Evolutionary conservation across 768 basidiomycete species (phyloP).

Genomic region (Termitomyces titanicus): DNA sequence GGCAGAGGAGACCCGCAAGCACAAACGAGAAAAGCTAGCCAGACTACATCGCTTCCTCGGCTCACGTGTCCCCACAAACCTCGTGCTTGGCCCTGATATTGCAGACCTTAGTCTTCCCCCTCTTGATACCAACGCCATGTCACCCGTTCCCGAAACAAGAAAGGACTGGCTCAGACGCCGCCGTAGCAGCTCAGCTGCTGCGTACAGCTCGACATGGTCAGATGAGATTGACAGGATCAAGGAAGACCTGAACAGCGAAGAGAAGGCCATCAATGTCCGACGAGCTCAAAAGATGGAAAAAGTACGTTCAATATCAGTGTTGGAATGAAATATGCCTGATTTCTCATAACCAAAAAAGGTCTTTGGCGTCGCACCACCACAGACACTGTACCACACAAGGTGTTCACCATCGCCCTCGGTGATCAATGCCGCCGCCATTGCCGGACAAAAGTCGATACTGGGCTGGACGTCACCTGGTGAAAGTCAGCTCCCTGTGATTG

Average conservation of each 20-base stretch:
- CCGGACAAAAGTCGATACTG: constrained; percentile 12
- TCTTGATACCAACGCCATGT: constrained; percentile 18
- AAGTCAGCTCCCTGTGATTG: constrained; percentile 17
- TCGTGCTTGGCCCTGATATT: constrained; percentile 52
- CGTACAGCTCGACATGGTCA: constrained; percentile 44
- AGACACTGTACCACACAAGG: constrained; percentile 72
- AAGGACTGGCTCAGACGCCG: constrained; percentile 46
- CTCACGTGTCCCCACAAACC: constrained; percentile 69
- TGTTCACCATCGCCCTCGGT: constrained; percentile 37
- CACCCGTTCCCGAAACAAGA: constrained; percentile 23
- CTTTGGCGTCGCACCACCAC: constrained; percentile 79
- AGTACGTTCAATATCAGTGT: constrained; percentile 38
- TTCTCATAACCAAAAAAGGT: constrained; percentile 46
- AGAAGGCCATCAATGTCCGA: constrained; percentile 78
- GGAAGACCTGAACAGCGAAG: constrained; percentile 65
- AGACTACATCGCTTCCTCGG: constrained; percentile 85
- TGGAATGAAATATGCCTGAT: neutral
- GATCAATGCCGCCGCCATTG: constrained; percentile 14
- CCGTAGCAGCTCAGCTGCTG: constrained; percentile 51
- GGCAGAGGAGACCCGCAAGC: constrained; percentile 59
- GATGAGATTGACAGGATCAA: constrained; percentile 60
- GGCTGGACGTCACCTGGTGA: constrained; percentile 19
- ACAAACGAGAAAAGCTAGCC: constrained; percentile 73
- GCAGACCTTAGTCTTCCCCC: constrained; percentile 23
- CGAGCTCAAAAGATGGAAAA: constrained; percentile 87